Base-by-base conservation (phyloP, 2,329 filamentous ascomycete genomes). In the Cladosporium austrohemisphaericum region DNA sequence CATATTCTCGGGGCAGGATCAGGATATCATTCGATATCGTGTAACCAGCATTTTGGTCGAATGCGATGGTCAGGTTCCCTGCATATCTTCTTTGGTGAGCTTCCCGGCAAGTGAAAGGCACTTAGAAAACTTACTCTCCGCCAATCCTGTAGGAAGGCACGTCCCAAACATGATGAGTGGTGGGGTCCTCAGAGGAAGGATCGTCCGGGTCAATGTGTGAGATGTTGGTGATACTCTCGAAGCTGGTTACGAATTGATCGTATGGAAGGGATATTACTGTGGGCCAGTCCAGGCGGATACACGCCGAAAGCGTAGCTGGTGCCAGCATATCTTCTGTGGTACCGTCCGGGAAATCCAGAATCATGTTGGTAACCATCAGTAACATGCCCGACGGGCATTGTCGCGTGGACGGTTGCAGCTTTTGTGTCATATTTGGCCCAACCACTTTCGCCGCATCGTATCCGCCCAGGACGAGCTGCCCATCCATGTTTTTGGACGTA, bases 371-470 rank as follows among this genome's bases (percentile, higher is more conserved):
- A 5, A 66, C 37, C 1, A 54, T 54, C 14, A 61, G 46, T 9
- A 51, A 29, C 55, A 62, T 54, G 20, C 59, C 59, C 7, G 52
- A 58, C 3, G 5, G 13, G 48, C 60, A 63, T 9, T 19, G 26
- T 8, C 41, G 11, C 2, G 50, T 35, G 6, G 50, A 20, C 5
- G 31, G 40, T 3, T 51, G 16, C 9, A 59, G 40, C 4, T 35
- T 35, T 23, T 52, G 31, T 1, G 60, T 65, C 26, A 57, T 49
- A 19, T 60, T 61, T 13, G 23, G 13, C 7, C 62, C 62, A 1
- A 29, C 51, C 2, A 56, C 52, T 38, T 65, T 65, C 13, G 60
- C 62, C 10, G 51, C 49, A 48, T 65, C 63, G 44, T 63, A 62
- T 14, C 62, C 62, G 10, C 63, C 63, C 19, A 65, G 52, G 4